Evolutionary conservation across 495 filamentous ascomycete genomes (phyloP), one percentile per base, ranked within the genome.

Genomic region (Hyaloscypha finlandica): DNA sequence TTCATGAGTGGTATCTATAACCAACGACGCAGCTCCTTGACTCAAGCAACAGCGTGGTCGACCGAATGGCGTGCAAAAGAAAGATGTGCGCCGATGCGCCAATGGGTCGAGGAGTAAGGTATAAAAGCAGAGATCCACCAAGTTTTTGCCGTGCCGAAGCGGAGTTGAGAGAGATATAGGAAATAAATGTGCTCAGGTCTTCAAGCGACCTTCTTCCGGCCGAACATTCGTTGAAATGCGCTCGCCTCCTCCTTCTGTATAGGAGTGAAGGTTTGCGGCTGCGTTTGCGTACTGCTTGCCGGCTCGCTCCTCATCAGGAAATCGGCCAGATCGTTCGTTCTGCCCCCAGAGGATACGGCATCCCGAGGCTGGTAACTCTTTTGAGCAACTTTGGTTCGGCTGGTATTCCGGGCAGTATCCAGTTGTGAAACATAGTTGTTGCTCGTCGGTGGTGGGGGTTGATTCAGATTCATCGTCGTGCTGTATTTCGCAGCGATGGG

Each of bases 301-400:
- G 92, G 92, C 22, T 84, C 91, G 29, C 89, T 90, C 66, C 88
- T 89, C 51, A 84, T 86, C 16, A 97, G 78, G 75, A 96, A 96
- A 69, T 91, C 89, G 3, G 92, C 92, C 62, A 96, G 77, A 35
- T 93, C 92, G 51, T 85, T 86, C 3, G 90, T 93, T 52, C 69
- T 51, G 14, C 32, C 59, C 22, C 59, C 22, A 2, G 65, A 59
- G 22, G 77, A 77, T 8, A 77, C 73, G 9, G 84, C 78, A 19
- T 86, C 84, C 33, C 84, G 77, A 5, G 84, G 79, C 70, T 85
- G 80, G 62, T 81, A 85, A 61, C 72, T 83, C 75, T 81, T 86
- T 78, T 83, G 83, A 77, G 75, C 53, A 78, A 81, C 54, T 80
- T 73, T 48, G 16, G 42, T 19, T 48, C 42, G 42, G 16, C 8